Conservation (phyloP, 257 asterid species). For the Coffea eugenioides region DNA sequence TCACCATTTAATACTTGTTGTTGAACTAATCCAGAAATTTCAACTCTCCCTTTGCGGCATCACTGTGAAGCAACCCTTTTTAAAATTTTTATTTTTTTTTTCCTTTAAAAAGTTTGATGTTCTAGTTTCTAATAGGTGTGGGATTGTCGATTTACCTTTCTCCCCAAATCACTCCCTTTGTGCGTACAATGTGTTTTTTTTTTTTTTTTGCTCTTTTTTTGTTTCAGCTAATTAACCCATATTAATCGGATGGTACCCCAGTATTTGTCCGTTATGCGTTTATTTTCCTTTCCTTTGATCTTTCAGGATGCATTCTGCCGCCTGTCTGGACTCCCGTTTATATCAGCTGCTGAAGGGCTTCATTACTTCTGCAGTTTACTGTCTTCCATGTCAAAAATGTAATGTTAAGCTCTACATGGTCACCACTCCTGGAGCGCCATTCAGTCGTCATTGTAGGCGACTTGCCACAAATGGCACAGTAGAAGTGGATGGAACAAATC, state of each 20-base stretch:
- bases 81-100: no score
- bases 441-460: constrained; percentile 23
- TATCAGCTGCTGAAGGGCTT: constrained; percentile 30
- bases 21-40: no score
- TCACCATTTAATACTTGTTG: no score
- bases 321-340: constrained; percentile 18
- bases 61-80: no score
- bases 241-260: background rate
- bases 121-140: no score
- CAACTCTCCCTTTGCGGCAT: no score
- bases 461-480: constrained; percentile 28
- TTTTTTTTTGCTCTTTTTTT: no score
- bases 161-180: no score
- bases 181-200: no score
- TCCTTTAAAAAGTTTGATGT: no score
- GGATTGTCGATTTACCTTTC: no score
- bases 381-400: constrained; percentile 30
- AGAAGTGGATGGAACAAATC: constrained; percentile 22
- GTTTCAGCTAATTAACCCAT: no score
- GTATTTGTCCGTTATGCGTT: background rate
- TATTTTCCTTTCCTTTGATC: constrained; percentile 4
- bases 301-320: constrained; percentile 45
- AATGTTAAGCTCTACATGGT: constrained; percentile 36
- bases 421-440: constrained; percentile 18
- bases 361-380: constrained; percentile 17